Evolutionary conservation across 495 filamentous ascomycete genomes (phyloP), one percentile per base, ranked within the genome.

Genomic region (Tuber borchii): DNA sequence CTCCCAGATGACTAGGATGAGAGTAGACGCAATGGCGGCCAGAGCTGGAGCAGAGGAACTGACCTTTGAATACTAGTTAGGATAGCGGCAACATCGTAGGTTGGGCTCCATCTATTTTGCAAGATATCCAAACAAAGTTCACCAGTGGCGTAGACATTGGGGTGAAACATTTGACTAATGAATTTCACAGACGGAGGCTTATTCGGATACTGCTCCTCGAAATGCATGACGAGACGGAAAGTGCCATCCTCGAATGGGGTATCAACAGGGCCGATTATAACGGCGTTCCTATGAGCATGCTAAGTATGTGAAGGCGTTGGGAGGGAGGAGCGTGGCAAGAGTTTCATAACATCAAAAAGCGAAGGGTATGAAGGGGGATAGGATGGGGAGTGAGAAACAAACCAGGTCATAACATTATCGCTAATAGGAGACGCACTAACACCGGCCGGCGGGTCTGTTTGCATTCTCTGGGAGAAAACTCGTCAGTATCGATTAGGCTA

Each of bases 321-420:
- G 61, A 51, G 22, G 71, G 40, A 74, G 70, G 69, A 73, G 51
- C 0, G 26, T 3, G 56, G n/a, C 31, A 34, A 31, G 14, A 34
- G 31, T 65, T 31, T 65, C 16, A 31, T 76, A 26, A 61, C 19
- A 46, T 72, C 44, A 42, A 46, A 61, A 22, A 61, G 34, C 70
- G 34, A 26, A 45, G 34, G 3, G 39, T 0, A 37, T 37, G 34
- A 20, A 40, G 65, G 44, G 73, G 17, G 48, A 48, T 73, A 72
- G 71, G 73, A 56, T 78, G 74, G 69, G 71, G 70, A 87, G 51
- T 31, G 51, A 5, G 31, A 26, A 61, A 31, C 69, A 79, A 89
- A 98, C 95, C 95, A 99, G 71, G 94, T 97, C 95, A 99, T 98
- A 68, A 99, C 95, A 87, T 99, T 99, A 84, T 99, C 95, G 68